phyloP scores from a whole-genome alignment of 768 basidiomycete genomes.

The Boletus coccyginus region DNA sequence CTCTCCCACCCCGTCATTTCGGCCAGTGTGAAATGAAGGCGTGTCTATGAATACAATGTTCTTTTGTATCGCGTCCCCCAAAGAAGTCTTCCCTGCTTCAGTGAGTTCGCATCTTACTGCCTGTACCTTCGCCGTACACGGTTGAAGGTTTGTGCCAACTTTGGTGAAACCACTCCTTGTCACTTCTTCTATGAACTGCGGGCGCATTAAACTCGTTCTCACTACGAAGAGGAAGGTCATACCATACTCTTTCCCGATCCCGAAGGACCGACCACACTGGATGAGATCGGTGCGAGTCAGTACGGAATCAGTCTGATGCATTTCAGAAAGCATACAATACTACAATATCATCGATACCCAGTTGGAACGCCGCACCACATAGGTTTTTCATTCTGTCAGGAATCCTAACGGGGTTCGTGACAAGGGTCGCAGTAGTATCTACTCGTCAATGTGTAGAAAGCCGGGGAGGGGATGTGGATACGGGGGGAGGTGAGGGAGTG shows the following conservation, averaged over 20 bases:
- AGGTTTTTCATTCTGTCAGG: not conserved
- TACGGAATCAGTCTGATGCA: not conserved
- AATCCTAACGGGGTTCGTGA: not conserved
- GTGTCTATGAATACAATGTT: conserved; percentile 24
- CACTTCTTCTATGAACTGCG: conserved; percentile 9
- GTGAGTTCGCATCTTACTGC: conserved; percentile 15
- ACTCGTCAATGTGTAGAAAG: too few relatives aligned
- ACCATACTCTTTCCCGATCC: conserved; percentile 22
- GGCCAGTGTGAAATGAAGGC: conserved; percentile 12
- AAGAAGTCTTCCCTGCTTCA: not conserved
- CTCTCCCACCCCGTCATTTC: not conserved
- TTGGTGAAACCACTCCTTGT: not conserved
- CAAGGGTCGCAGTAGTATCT: not conserved
- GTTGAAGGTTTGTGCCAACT: not conserved
- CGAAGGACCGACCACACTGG: conserved; percentile 18
- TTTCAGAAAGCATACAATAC: conserved; percentile 16
- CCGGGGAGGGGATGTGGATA: too few relatives aligned
- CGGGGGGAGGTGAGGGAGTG: not conserved
- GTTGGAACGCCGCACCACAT: not conserved
- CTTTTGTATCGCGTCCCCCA: not conserved
- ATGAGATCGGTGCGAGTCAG: conserved; percentile 1
- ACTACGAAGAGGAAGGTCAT: not conserved
- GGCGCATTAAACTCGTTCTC: not conserved
- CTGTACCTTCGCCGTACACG: not conserved
- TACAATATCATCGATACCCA: conserved; percentile 11